A percentile compares a stretch with the other conserved stretches of the same genome.
These are phyloP conservation scores for Solanum gandarillasii DNA, from an alignment of 257 asterid species.

Conservation along the genomic window DNA sequence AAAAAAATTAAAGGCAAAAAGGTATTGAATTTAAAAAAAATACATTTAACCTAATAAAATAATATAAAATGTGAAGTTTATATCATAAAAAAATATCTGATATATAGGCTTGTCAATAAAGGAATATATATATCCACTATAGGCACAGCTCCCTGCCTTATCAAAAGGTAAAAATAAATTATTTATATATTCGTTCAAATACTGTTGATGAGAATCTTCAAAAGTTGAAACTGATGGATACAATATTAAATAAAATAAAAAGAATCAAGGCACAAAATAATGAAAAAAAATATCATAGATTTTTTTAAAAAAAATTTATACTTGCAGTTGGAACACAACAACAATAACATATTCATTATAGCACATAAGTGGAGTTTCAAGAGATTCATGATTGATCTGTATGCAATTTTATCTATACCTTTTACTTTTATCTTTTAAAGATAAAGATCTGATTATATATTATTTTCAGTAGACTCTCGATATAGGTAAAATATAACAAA, in stretches of 20 bases:
- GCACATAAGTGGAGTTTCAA: neutral
- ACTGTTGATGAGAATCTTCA: neutral
- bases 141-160: neutral
- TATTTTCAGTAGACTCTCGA: accelerated
- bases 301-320: too few relatives aligned
- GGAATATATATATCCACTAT: neutral
- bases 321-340: neutral
- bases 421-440: too few relatives aligned
- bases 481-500: neutral
- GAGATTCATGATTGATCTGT: too few relatives aligned
- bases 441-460: neutral
- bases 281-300: neutral
- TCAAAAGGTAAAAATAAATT: neutral
- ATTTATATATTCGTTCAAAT: neutral
- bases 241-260: neutral
- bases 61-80: neutral
- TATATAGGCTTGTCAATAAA: neutral
- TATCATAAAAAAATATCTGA: neutral
- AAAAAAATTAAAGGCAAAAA: too few relatives aligned
- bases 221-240: neutral
- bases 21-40: too few relatives aligned
- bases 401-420: accelerated
- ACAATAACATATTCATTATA: neutral
- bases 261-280: neutral
- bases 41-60: neutral